Evolutionary conservation across 2,329 filamentous ascomycete genomes (phyloP).

Genomic region (Geoglossum cookeanum): DNA sequence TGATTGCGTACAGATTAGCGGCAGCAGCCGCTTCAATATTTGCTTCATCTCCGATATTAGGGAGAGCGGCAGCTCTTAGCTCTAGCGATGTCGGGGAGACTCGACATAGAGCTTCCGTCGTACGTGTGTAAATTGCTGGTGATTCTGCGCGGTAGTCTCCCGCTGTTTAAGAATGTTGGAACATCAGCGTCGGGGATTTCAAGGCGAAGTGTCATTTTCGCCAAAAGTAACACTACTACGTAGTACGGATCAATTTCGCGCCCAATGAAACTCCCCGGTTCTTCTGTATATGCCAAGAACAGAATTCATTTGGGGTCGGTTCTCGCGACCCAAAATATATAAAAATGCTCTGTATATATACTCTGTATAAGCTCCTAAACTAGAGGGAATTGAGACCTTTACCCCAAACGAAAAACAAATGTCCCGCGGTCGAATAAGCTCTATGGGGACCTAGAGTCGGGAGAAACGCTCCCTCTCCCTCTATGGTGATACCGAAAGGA

Average conservation of each 20-base stretch:
- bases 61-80: not conserved
- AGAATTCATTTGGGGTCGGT: too few relatives aligned
- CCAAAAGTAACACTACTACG: not conserved
- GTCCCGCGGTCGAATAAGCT: not conserved
- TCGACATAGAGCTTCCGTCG: not conserved
- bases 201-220: not conserved
- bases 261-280: too few relatives aligned
- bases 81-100: not conserved
- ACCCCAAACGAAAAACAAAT: too few relatives aligned
- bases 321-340: too few relatives aligned
- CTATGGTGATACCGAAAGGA: not conserved
- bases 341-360: too few relatives aligned
- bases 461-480: not conserved
- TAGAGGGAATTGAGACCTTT: too few relatives aligned
- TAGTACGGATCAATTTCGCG: not conserved
- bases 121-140: too few relatives aligned
- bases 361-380: too few relatives aligned
- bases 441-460: not conserved
- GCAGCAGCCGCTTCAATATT: slow-evolving; percentile 14
- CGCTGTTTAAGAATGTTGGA: not conserved
- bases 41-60: slow-evolving; percentile 13
- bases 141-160: not conserved
- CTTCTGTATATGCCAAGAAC: too few relatives aligned
- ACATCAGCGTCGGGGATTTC: not conserved
- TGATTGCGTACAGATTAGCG: slow-evolving; percentile 12